Evolutionary conservation across 805 yeast genomes (phyloP), one percentile per base, ranked within the genome.

Genomic region (Saccharomycopsis vini): DNA sequence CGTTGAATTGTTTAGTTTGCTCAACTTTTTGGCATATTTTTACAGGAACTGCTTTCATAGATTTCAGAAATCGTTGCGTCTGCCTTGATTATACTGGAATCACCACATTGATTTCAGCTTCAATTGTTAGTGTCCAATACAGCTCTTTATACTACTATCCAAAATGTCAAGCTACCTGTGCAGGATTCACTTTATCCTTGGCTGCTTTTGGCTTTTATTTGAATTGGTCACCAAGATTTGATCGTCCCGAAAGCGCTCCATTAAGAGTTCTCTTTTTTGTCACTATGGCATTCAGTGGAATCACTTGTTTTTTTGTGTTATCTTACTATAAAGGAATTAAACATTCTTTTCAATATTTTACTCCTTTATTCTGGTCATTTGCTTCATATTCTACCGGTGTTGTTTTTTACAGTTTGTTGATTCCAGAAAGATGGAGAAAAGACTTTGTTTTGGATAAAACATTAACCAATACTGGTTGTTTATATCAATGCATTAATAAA

Each of bases 21-120:
- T 87, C 96, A 1, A 77, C 80, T 2, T 63, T 81, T 34, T 90
- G 97, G 97, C 98, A 90, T 62, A 84, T 97, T 3, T 89, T 87
- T 62, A 76, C 82, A 47, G 79, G 87, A 49, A 83, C 87, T 51
- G 76, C 90, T 15, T 71, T 72, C 40, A 61, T 82, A 36, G 55
- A 66, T 18, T 59, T 77, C 50, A 73, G 95, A 58, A 71, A 79
- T 51, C 73, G 77, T 42, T 86, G 84, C 63, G 96, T 96, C 0
- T 92, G 98, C 61, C 77, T 89, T 35, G 98, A 90, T 64, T 90
- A 90, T 62, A 81, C 95, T 5, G 98, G 98, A 2, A 90, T 90
- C 52, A 87, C 97, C 0, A 72, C 88, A 12, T 66, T 92, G 51
- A 89, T 90, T 54, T 82, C 95, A 0, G 90, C 95, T 13, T 84